Evolutionary conservation across 2,329 filamentous ascomycete genomes (phyloP), one percentile per base, ranked within the genome.

Genomic region (Drechslera avenae): DNA sequence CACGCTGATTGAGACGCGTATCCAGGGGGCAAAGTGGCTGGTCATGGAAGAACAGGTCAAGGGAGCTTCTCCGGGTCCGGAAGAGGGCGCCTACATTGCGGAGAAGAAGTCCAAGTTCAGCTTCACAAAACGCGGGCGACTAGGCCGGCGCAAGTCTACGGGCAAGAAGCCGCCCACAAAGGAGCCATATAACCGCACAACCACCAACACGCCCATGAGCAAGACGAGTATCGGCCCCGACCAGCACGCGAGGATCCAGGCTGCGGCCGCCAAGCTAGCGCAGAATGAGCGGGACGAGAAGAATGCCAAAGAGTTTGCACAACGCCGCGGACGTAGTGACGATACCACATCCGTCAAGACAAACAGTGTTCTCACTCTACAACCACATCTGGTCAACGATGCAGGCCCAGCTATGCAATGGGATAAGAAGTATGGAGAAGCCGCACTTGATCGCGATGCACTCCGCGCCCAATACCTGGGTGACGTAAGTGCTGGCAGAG

Each of bases 1-100:
- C 67, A 91, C 94, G 16, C 82, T 99, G 32, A 83, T 97, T 37
- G 94, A 99, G 73, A 97, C 94, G 0, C 80, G 84, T 12, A 94
- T 97, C 54, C 80, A 82, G 34, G 84, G 86, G 46, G 90, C 91
- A 17, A 88, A 87, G 56, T 99, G 94, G 94, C 81, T 99, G 9
- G 86, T 99, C 9, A 88, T 97, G 78, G 94, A 99, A 74, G 94
- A 99, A 75, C 91, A 97, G 75, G 86, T 99, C 59, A 95, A 95
- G 67, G 93, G 94, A 7, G 92, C 94, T 10, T 91, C 91, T 3
- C 86, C 90, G 3, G 90, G 93, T 54, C 90, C 90, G 1, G 86
- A 89, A 43, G 87, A 88, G 41, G 91, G 89, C 39, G 91, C 91
- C 1, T 96, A 96, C 63, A 90, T 97, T 63, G 91, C 90, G 0